Conservation (phyloP, 257 asterid species). For the Gentiana macrophylla region DNA sequence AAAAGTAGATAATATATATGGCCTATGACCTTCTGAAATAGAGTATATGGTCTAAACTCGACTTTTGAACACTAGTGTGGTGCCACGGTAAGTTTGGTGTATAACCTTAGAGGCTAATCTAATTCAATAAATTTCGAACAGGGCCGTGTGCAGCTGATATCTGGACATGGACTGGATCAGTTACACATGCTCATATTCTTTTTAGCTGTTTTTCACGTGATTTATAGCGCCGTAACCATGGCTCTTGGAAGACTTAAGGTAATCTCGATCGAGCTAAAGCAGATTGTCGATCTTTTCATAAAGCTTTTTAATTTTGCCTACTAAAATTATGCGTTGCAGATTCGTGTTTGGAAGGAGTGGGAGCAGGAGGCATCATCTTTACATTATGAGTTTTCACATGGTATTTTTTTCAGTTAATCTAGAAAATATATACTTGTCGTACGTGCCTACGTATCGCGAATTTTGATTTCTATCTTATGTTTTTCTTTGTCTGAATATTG, state of each 20-base stretch:
- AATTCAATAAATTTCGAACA: constrained; percentile 8
- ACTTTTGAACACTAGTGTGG: no score
- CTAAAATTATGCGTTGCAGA: constrained; percentile 36
- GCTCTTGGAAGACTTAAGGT: constrained; percentile 88
- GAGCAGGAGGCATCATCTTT: constrained; percentile 73
- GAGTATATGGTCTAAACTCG: no score
- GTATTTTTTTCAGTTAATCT: constrained; percentile 22
- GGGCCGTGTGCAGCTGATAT: constrained; percentile 48
- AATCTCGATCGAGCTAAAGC: background rate
- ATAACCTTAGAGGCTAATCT: no score
- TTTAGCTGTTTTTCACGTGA: constrained; percentile 74
- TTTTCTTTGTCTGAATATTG: background rate
- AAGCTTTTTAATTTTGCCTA: background rate
- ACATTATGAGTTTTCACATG: constrained; percentile 70
- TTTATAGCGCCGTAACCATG: constrained; percentile 85
- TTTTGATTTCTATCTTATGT: constrained; percentile 1
- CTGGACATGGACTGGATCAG: constrained; percentile 80
- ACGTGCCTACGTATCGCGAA: background rate
- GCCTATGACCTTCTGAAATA: no score
- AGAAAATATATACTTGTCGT: background rate
- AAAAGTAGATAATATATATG: no score
- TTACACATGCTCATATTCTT: constrained; percentile 90
- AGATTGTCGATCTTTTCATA: no score
- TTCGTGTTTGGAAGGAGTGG: constrained; percentile 93
- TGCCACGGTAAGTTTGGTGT: no score